A percentile compares a stretch with the other conserved stretches of the same genome.
Conservation (phyloP, 257 asterid genomes). For the Cynanchum wilfordii region DNA sequence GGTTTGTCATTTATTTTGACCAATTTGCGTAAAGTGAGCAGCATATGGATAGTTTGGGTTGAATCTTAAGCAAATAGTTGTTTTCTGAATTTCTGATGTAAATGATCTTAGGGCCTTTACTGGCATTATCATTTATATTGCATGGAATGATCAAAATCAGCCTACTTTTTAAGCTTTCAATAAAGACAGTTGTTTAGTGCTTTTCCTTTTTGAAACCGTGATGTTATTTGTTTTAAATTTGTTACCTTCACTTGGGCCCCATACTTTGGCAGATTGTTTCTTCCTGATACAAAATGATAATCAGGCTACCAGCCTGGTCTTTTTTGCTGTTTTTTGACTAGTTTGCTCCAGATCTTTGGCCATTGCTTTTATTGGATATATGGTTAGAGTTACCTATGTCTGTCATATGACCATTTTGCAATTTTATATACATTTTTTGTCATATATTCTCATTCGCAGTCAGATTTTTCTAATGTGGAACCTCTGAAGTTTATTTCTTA, state of each 20-base stretch:
- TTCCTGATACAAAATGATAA: not conserved
- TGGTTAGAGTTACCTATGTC: not conserved
- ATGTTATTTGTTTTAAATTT: not conserved
- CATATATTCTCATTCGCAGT: too few species aligned
- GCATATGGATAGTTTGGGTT: not conserved
- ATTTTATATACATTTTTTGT: not conserved
- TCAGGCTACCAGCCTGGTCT: not conserved
- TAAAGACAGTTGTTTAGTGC: not conserved
- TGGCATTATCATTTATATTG: not conserved
- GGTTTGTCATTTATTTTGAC: not conserved
- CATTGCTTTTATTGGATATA: not conserved
- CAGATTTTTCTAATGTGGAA: not conserved
- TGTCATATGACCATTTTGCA: not conserved
- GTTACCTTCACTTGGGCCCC: not conserved
- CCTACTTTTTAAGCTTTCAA: not conserved
- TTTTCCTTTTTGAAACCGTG: not conserved
- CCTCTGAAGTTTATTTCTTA: not conserved
- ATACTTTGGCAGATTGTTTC: constrained; percentile 3
- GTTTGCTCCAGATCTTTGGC: not conserved
- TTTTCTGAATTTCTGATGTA: not conserved
- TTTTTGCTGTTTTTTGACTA: not conserved
- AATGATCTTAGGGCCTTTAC: not conserved
- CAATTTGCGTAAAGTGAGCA: not conserved
- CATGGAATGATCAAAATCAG: too few species aligned
- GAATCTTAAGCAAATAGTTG: not conserved